Evolutionary conservation across 2,329 filamentous ascomycete species (phyloP).

Genomic region (Epichloe hybrida): DNA sequence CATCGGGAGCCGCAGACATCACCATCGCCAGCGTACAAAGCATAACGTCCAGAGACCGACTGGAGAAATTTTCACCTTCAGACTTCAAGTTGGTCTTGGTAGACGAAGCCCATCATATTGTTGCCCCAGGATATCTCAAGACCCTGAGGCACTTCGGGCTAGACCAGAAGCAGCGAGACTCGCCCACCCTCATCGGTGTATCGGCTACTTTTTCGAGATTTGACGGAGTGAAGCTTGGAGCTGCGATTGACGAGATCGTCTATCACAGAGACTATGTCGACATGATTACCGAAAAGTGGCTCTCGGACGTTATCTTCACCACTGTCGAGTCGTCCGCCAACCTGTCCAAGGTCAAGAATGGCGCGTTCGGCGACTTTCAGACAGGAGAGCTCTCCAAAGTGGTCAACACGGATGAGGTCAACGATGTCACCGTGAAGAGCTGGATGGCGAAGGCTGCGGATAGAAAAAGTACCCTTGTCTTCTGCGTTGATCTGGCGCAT

Average conservation of each 20-base stretch:
- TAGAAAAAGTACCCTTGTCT: conserved; percentile 77
- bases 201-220: conserved; percentile 70
- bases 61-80: conserved; percentile 68
- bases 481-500: conserved; percentile 84
- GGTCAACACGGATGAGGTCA: conserved; percentile 71
- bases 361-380: conserved; percentile 61
- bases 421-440: conserved; percentile 71
- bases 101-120: conserved; percentile 94
- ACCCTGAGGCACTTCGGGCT: conserved; percentile 70
- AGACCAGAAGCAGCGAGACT: conserved; percentile 26
- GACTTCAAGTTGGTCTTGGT: conserved; percentile 84
- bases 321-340: conserved; percentile 78
- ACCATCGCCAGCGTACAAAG: conserved; percentile 85
- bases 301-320: conserved; percentile 85
- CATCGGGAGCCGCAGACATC: conserved; percentile 75
- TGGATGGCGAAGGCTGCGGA: conserved; percentile 67
- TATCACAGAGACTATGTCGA: conserved; percentile 68
- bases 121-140: conserved; percentile 65
- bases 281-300: conserved; percentile 76
- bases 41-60: conserved; percentile 60
- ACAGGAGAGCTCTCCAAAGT: conserved; percentile 61
- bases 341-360: conserved; percentile 53
- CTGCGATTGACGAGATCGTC: conserved; percentile 87
- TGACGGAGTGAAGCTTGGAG: conserved; percentile 69
- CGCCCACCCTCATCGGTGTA: conserved; percentile 69